Base-by-base conservation (phyloP, 75 land plant species). In the Pseudotsuga menziesii region DNA sequence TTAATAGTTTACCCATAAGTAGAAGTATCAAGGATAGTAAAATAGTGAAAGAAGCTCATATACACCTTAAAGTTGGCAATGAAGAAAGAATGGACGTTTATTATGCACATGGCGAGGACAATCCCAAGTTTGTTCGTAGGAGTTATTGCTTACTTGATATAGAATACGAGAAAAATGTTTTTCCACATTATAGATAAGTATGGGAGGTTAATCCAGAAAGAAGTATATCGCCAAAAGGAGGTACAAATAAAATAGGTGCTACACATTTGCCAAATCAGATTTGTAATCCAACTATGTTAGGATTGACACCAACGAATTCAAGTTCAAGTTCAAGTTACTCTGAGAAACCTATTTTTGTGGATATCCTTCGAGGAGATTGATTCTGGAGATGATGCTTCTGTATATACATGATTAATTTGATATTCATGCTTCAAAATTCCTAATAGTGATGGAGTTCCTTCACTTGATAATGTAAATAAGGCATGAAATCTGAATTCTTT, bases 311-410 rank as follows among this genome's bases (percentile, higher is more conserved):
- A 19, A 27, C n/a, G n/a, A n/a, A n/a, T n/a, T n/a, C 36, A 36
- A 56, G 56, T 76, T 80, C 82, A 60, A 75, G 76, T 48, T 83
- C 83, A 22, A 36, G 15, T 19, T 75, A 82, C 12, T 78, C 80
- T 16, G 80, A 27, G 14, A 9, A 20, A n/a, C 79, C 80, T 58
- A 22, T n/a, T 23, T 35, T 73, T 75, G 35, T 57, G 54, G 63
- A 56, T 76, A 58, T 61, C 71, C 13, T 78, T 80, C 25, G 84
- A 83, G 60, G 84, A 83, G 72, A 60, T 75, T 17, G 66, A 79
- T 35, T 83, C 84, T 56, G 27, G 36, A 6, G 75, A 20, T 7
- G 64, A 75, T 55, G 26, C 61, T 69, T 61, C 35, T 20, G 59
- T 52, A 54, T 27, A 74, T 39, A 67, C 9, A 6, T 48, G 39